Conservation (phyloP, 2,329 filamentous ascomycete species). For the Hortaea werneckii region DNA sequence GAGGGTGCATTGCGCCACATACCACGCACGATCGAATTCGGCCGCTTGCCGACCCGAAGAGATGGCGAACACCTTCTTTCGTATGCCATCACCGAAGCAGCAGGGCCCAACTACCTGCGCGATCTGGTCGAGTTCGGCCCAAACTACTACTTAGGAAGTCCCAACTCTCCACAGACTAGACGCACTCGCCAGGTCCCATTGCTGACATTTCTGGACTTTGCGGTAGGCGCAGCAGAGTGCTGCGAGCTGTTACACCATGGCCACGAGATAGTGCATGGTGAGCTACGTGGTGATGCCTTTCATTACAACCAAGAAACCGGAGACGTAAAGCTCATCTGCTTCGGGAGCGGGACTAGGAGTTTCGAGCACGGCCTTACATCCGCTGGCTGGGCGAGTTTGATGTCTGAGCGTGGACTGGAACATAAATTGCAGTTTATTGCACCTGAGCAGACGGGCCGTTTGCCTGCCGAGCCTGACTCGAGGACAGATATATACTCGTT, state of each 20-base stretch:
- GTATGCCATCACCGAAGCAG: slow-evolving; percentile 71
- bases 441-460: slow-evolving; percentile 85
- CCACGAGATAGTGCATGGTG: slow-evolving; percentile 76
- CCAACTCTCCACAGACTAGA: slow-evolving; percentile 13
- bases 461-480: slow-evolving; percentile 84
- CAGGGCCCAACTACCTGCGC: slow-evolving; percentile 62
- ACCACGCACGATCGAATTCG: slow-evolving; percentile 67
- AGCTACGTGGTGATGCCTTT: slow-evolving; percentile 83
- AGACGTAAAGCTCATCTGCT: slow-evolving; percentile 68
- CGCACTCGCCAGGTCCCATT: slow-evolving; percentile 50
- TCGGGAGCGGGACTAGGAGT: slow-evolving; percentile 74
- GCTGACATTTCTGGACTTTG: slow-evolving; percentile 76
- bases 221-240: slow-evolving; percentile 76
- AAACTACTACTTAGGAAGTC: slow-evolving; percentile 30
- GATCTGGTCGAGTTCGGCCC: slow-evolving; percentile 69
- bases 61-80: slow-evolving; percentile 63
- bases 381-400: slow-evolving; percentile 75
- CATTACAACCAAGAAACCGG: slow-evolving; percentile 67
- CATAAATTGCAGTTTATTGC: slow-evolving; percentile 87
- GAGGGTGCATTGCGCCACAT: slow-evolving; percentile 60
- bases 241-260: slow-evolving; percentile 86
- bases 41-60: slow-evolving; percentile 57
- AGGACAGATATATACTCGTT: slow-evolving; percentile 90
- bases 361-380: slow-evolving; percentile 83
- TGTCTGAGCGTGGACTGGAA: slow-evolving; percentile 73